Base-by-base conservation (phyloP, 805 yeast genomes). In the Wickerhamomyces kurtzmanii region DNA sequence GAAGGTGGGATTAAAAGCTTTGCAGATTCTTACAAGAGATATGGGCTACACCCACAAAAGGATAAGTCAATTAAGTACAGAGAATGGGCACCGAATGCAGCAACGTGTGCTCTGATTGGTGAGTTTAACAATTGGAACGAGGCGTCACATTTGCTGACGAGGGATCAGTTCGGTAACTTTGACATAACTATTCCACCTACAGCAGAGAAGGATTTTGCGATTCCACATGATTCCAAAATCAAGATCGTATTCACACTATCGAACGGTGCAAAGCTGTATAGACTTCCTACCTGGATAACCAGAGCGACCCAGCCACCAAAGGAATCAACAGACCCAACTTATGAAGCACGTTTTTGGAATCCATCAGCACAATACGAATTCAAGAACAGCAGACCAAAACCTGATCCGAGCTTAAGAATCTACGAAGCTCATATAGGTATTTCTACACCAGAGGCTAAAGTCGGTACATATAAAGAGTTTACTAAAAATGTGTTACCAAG, bases 341-440 rank as follows among this genome's bases (percentile, higher is more conserved):
- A 82, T 49, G 96, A 91, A 39, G 94, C 89, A 6, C 64, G 94
- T 30, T 89, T 84, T 53, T 89, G 97, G 97, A 83, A 89, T 51
- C 96, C 96, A 1, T 49, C 60, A 2, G 31, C 39, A 0, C 19
- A 34, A 1, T 42, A 45, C 21, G 37, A 57, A 15, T 84, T 82
- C 59, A 68, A 76, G 50, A 53, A 83, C 50, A 29, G 52, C 20
- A 62, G 94, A 38, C 96, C 96, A 0, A 43, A 46, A 7, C 55
- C 71, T 17, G 41, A 48, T 21, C 57, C 53, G 23, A 67, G 73
- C 8, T 56, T 80, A 37, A 75, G 81, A 50, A 81, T 89, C 31
- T 89, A 89, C 55, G 98, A 89, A 57, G 96, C 96, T 18, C 98
- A 89, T 50, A 72, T 83, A 16, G 98, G 98, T 17, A 89, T 89